phyloP scores from a whole-genome alignment of 108 stramenopile species.

The Cyclotella kingstonii region DNA sequence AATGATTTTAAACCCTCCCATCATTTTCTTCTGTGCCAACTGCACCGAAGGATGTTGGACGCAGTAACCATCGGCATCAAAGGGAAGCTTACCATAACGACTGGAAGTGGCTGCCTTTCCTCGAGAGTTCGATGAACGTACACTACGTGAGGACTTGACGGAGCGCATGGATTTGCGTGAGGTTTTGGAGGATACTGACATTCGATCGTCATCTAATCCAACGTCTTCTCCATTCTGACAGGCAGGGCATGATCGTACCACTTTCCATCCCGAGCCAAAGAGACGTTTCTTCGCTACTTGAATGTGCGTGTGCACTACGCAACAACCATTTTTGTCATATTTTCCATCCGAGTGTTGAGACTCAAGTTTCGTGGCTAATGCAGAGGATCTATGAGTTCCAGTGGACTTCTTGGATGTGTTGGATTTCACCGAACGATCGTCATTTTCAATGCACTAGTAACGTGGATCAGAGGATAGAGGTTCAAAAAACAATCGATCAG shows the following conservation, averaged over 20 bases:
- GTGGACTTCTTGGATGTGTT: conserved; percentile 19
- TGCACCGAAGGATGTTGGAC: conserved; percentile 36
- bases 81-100: conserved; percentile 33
- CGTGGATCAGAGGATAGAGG: too few species aligned
- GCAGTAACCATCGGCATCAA: conserved; percentile 46
- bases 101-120: conserved; percentile 18
- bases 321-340: conserved; percentile 44
- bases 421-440: conserved; percentile 28
- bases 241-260: conserved; percentile 17
- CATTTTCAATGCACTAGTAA: conserved; percentile 45
- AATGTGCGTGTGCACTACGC: conserved; percentile 36
- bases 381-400: background rate
- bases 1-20: conserved; percentile 42
- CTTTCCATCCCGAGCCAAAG: conserved; percentile 38
- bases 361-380: conserved; percentile 7
- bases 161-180: conserved; percentile 24
- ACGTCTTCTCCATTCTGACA: conserved; percentile 23
- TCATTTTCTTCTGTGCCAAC: conserved; percentile 38
- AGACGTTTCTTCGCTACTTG: conserved; percentile 42
- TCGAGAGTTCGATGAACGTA: conserved; percentile 1
- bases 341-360: conserved; percentile 10
- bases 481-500: too few species aligned
- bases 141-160: conserved; percentile 2
- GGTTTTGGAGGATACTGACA: conserved; percentile 20
- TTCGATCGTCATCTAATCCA: conserved; percentile 29